Percentiles rank a stretch among this genome's conserved stretches.
Evolutionary conservation across 2,329 filamentous ascomycete species (phyloP).

Genomic region (Xylaria sp.): DNA sequence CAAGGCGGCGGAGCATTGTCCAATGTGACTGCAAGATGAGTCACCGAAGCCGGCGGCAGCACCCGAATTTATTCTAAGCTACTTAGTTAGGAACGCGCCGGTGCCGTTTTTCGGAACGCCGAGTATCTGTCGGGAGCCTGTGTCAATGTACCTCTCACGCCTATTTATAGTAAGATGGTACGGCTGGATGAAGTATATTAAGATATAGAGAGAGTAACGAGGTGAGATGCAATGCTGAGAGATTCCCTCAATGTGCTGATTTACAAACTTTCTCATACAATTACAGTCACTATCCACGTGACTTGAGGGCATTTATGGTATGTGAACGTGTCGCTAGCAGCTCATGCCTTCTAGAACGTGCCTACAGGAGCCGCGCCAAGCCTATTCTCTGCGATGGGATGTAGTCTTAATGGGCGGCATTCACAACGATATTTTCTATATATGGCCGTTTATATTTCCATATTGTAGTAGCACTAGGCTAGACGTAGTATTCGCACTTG

Average conservation of each 20-base stretch:
- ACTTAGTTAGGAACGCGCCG: background rate
- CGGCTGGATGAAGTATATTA: background rate
- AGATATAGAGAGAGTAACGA: background rate
- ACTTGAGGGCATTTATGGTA: background rate
- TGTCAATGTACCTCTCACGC: background rate
- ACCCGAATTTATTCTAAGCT: background rate
- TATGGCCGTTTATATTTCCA: background rate
- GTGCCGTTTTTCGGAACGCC: background rate
- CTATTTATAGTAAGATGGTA: background rate
- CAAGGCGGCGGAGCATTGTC: background rate
- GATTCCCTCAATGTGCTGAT: no score
- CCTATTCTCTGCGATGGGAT: background rate
- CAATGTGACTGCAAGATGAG: background rate
- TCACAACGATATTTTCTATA: background rate
- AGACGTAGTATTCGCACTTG: background rate
- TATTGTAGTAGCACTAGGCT: background rate
- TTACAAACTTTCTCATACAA: no score
- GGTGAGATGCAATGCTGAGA: background rate
- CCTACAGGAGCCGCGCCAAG: no score
- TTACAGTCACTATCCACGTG: background rate
- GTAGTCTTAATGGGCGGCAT: background rate
- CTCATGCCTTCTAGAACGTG: background rate
- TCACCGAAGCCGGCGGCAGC: background rate
- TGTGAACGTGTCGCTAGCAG: background rate
- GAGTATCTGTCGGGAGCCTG: background rate